Evolutionary conservation across 176 grass and related monocot species (phyloP).

Genomic region (Bothriochloa decipiens): DNA sequence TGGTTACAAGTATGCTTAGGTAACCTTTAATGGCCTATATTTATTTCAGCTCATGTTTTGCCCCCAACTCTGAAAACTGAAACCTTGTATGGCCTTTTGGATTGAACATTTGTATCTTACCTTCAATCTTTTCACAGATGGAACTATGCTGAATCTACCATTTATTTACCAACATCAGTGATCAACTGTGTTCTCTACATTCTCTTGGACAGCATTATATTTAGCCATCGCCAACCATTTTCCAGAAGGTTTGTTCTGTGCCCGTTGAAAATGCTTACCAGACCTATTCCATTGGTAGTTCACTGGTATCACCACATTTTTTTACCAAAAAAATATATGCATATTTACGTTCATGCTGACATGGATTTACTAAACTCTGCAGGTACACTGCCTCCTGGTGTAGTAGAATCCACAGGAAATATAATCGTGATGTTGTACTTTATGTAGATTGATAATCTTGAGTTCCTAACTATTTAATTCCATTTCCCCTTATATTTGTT

Average conservation of each 20-base stretch:
- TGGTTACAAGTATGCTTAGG: slow-evolving; percentile 14
- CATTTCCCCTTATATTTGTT: background rate
- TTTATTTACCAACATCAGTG: slow-evolving; percentile 40
- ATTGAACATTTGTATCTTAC: slow-evolving; percentile 29
- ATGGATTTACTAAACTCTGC: slow-evolving; percentile 17
- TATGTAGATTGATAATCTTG: slow-evolving; percentile 35
- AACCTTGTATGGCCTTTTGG: background rate
- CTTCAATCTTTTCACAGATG: slow-evolving; percentile 59
- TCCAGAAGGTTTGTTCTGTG: slow-evolving; percentile 37
- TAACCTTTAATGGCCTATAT: background rate
- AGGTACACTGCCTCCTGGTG: slow-evolving; percentile 39
- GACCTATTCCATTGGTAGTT: background rate
- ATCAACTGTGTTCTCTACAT: slow-evolving; percentile 47
- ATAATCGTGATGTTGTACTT: slow-evolving; percentile 45
- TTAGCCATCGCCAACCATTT: slow-evolving; percentile 31
- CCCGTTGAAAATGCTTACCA: background rate
- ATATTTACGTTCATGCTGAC: slow-evolving; percentile 28
- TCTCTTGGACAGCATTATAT: slow-evolving; percentile 32
- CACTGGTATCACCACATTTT: background rate
- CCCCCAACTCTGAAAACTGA: slow-evolving; percentile 2
- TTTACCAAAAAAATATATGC: background rate
- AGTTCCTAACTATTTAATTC: slow-evolving; percentile 31
- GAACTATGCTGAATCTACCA: slow-evolving; percentile 44
- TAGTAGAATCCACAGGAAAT: slow-evolving; percentile 22
- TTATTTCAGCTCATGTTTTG: background rate